Percentiles rank a stretch among this genome's conserved stretches.
phyloP scores from a whole-genome alignment of 2,329 filamentous ascomycete species.

The Zymoseptoria passerinii region DNA sequence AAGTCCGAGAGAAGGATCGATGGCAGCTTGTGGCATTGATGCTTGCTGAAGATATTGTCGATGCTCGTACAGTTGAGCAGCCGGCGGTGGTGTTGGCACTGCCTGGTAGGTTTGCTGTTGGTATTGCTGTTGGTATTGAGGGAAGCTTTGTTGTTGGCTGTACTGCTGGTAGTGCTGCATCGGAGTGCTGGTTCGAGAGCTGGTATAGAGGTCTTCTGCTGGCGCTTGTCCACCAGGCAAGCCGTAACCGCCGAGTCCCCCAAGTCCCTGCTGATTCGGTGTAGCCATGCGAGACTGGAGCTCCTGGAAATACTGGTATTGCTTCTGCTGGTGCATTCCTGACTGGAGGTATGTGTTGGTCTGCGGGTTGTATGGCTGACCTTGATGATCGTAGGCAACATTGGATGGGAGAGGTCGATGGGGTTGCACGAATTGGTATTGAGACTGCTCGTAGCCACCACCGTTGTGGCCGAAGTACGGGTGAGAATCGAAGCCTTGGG shows the following conservation, averaged over 20 bases:
- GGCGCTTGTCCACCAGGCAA: slow-evolving; percentile 24
- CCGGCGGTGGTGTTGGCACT: slow-evolving; percentile 14
- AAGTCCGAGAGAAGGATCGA: slow-evolving; percentile 19
- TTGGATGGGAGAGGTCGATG: slow-evolving; percentile 25
- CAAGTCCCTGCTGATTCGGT: slow-evolving; percentile 6
- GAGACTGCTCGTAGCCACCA: slow-evolving; percentile 22
- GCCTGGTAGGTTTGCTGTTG: slow-evolving; percentile 14
- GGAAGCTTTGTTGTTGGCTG: slow-evolving; percentile 20
- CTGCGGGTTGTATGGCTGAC: slow-evolving; percentile 22
- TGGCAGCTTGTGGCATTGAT: slow-evolving; percentile 24
- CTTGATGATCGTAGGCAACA: slow-evolving; percentile 22
- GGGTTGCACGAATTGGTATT: slow-evolving; percentile 23
- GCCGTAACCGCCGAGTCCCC: slow-evolving; percentile 23
- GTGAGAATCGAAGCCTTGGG: slow-evolving; percentile 24
- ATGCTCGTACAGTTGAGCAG: slow-evolving; percentile 24
- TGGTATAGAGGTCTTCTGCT: slow-evolving; percentile 23
- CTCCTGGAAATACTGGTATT: slow-evolving; percentile 24
- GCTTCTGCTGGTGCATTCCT: slow-evolving; percentile 13
- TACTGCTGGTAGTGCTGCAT: slow-evolving; percentile 25
- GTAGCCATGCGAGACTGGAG: slow-evolving; percentile 22
- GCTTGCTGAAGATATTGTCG: slow-evolving; percentile 24
- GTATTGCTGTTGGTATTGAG: slow-evolving; percentile 18
- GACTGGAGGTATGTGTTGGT: slow-evolving; percentile 21
- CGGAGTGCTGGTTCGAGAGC: slow-evolving; percentile 23
- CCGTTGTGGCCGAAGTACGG: slow-evolving; percentile 26